Conservation (phyloP, 352 stramenopile species). For the Globisporangium mamillatum region DNA sequence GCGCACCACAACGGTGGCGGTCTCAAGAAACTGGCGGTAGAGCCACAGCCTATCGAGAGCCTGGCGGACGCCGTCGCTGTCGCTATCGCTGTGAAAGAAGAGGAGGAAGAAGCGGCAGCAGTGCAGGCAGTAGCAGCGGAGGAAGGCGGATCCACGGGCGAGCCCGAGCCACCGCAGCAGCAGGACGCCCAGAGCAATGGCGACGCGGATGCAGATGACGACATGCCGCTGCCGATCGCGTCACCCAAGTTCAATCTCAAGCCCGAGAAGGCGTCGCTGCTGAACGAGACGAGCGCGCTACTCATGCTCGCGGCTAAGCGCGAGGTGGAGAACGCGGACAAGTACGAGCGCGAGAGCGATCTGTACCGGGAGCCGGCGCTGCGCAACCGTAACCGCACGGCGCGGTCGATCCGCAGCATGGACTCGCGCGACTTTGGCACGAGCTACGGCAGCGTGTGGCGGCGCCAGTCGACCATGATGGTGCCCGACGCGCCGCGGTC, state of each 20-base stretch:
- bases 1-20: conserved; percentile 22
- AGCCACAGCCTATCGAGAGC: conserved; percentile 7
- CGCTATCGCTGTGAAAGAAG: conserved; percentile 6
- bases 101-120: not conserved
- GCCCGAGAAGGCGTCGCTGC: conserved; percentile 15
- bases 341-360: conserved; percentile 58
- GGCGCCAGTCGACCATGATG: conserved; percentile 1
- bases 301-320: conserved; percentile 34
- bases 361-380: conserved; percentile 72
- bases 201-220: conserved; percentile 1
- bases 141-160: conserved; percentile 6
- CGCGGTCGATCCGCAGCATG: conserved; percentile 7
- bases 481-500: not conserved
- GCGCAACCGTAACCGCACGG: conserved; percentile 27
- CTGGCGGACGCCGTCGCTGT: conserved; percentile 15
- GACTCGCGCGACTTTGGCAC: conserved; percentile 12
- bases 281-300: conserved; percentile 31
- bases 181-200: not conserved
- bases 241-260: conserved; percentile 14
- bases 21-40: conserved; percentile 6
- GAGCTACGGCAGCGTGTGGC: conserved; percentile 21
- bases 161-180: conserved; percentile 12
- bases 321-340: conserved; percentile 24
- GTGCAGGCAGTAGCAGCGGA: not conserved
- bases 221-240: not conserved